These are phyloP conservation scores for Puccinia brachypodii DNA, from an alignment of 1,284 basidiomycete species.

Conservation along the genomic window DNA sequence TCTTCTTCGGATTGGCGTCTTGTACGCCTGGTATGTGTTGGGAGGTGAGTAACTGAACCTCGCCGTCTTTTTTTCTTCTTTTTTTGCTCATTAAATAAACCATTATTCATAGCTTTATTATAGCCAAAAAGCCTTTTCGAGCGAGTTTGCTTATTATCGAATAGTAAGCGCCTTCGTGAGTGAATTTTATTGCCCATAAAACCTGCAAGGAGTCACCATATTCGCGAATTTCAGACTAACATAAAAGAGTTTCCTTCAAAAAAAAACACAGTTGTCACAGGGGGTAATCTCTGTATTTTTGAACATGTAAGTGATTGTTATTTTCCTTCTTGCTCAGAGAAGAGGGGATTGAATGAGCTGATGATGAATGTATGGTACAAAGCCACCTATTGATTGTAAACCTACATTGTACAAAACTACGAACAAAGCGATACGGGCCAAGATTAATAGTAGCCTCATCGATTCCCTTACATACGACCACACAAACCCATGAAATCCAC, in stretches of 20 bases:
- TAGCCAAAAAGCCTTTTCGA: neutral
- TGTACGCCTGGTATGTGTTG: neutral
- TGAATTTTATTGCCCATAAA: neutral
- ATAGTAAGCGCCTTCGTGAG: neutral
- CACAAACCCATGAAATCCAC: neutral
- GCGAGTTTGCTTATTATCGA: neutral
- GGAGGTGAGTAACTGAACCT: neutral
- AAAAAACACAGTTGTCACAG: constrained; percentile 11
- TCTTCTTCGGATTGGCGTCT: constrained; percentile 1
- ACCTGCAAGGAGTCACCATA: too few relatives aligned
- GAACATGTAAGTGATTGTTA: neutral
- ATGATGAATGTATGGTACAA: too few relatives aligned
- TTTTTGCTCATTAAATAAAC: neutral
- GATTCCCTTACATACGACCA: neutral
- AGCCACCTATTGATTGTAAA: neutral
- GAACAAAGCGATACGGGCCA: neutral
- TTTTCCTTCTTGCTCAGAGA: too few relatives aligned
- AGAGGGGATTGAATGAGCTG: too few relatives aligned
- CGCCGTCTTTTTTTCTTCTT: neutral
- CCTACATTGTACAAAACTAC: neutral
- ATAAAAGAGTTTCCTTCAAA: too few relatives aligned
- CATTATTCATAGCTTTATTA: neutral
- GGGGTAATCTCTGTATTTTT: neutral
- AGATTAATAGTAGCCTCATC: neutral
- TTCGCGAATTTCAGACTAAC: too few relatives aligned